Evolutionary conservation across 768 basidiomycete genomes (phyloP), one percentile per base, ranked within the genome.

Genomic region (Suillus cothurnatus): DNA sequence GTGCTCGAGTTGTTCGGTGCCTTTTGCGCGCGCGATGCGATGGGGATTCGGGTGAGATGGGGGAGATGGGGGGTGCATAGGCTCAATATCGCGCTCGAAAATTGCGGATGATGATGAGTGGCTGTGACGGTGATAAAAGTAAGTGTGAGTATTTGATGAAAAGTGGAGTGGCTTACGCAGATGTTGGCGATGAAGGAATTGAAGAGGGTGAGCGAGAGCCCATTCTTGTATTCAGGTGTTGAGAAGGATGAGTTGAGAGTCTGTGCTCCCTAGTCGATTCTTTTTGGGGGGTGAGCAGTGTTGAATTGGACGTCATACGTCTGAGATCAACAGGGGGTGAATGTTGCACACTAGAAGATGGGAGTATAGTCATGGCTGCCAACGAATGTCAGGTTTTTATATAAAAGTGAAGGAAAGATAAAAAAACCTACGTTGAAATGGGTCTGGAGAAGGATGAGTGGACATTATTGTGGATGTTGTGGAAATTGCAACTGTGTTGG

Each of bases 41-140:
- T 93, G 92, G 0, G 92, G 91, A 71, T 92, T 89, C 32, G 70
- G 73, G 75, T 79, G 70, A 77, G 76, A 60, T 53, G 63, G 77
- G 65, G 71, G 83, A 39, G 78, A 83, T 69, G 74, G 71, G 0
- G 75, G 73, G 6, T 72, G 71, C 1, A 77, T 62, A 19, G 89
- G 89, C 69, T 95, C 94, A 68, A 96, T 94, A 74, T 96, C 94
- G 41, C 94, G 87, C 77, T 96, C 94, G 66, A 96, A 96, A 64
- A 95, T 96, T 43, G 94, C 93, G 1, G 93, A 94, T 0, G 92
- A 92, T 0, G 92, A 92, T 0, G 92, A 94, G 71, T 92, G 86
- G 1, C 70, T 67, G 61, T 65, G 45, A 36, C 53, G 21, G 14
- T 15, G 26, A 62, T 39, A 55, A 65, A 32, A 2, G 62, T 19